Percentiles rank a stretch among this genome's conserved stretches.
These are phyloP conservation scores for Saturnispora diversa DNA, from an alignment of 805 yeast genomes.

Conservation along the genomic window DNA sequence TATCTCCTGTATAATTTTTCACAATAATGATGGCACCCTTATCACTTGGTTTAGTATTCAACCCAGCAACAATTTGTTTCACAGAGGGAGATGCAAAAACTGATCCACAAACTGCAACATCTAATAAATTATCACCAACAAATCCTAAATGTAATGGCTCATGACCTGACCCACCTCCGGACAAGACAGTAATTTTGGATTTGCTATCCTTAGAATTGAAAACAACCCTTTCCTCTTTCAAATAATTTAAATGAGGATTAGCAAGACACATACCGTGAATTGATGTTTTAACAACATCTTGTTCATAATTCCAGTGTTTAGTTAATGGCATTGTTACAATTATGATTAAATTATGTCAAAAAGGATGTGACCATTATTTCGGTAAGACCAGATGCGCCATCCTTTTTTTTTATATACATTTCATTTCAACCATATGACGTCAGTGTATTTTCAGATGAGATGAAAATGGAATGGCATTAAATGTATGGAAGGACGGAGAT, in stretches of 20 bases:
- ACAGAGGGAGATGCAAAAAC: slow-evolving; percentile 90
- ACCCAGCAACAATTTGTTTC: slow-evolving; percentile 68
- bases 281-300: slow-evolving; percentile 11
- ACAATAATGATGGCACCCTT: slow-evolving; percentile 73
- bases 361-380: too few relatives aligned
- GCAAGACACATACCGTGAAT: slow-evolving; percentile 19
- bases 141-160: slow-evolving; percentile 92
- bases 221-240: slow-evolving; percentile 51
- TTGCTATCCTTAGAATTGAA: slow-evolving; percentile 31
- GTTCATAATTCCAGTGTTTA: slow-evolving; percentile 14
- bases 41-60: slow-evolving; percentile 46
- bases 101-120: slow-evolving; percentile 85
- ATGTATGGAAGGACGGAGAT: too few relatives aligned
- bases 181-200: slow-evolving; percentile 59
- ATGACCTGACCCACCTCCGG: slow-evolving; percentile 96
- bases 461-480: too few relatives aligned
- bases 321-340: slow-evolving; percentile 10
- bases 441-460: too few relatives aligned
- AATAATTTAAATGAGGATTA: slow-evolving; percentile 47
- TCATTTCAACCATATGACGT: neutral
- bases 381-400: too few relatives aligned
- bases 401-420: too few relatives aligned
- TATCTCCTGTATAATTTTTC: slow-evolving; percentile 92
- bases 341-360: too few relatives aligned
- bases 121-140: slow-evolving; percentile 75